Evolutionary conservation across 129 eudicot genomes (phyloP).

Genomic region (Oenanthe sinensis): DNA sequence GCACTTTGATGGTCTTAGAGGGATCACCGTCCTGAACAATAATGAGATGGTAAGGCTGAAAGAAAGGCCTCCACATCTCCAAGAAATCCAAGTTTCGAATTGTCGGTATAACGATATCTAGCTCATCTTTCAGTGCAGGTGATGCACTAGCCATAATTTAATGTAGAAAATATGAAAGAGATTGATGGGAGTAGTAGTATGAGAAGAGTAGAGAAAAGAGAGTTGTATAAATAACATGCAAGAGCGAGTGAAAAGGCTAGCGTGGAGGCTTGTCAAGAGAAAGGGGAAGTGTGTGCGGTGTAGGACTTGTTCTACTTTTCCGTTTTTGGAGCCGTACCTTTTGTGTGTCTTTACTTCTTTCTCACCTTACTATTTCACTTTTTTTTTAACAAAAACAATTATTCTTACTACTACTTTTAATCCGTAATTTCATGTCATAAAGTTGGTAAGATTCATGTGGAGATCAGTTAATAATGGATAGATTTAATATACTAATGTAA

Average conservation of each 20-base stretch:
- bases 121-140: conserved; percentile 3
- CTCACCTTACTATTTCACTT: background rate
- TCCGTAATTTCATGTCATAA: background rate
- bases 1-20: conserved; percentile 56
- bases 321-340: background rate
- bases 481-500: too few species aligned
- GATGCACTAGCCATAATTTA: background rate
- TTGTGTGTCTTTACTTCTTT: background rate
- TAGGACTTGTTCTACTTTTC: background rate
- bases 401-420: background rate
- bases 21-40: conserved; percentile 99
- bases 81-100: conserved; percentile 87
- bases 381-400: background rate
- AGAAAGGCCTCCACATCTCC: conserved; percentile 95
- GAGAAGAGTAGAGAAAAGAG: background rate
- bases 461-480: background rate
- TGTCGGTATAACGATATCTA: conserved; percentile 35
- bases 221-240: background rate
- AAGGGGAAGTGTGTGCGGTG: conserved; percentile 8
- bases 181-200: background rate
- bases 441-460: background rate
- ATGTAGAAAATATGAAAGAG: background rate
- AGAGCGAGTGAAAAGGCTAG: background rate
- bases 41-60: conserved; percentile 76
- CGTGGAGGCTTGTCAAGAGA: conserved; percentile 9